Evolutionary conservation across 1,139 yeast species (phyloP), one percentile per base, ranked within the genome.

Genomic region (Yamadazyma siamensis): DNA sequence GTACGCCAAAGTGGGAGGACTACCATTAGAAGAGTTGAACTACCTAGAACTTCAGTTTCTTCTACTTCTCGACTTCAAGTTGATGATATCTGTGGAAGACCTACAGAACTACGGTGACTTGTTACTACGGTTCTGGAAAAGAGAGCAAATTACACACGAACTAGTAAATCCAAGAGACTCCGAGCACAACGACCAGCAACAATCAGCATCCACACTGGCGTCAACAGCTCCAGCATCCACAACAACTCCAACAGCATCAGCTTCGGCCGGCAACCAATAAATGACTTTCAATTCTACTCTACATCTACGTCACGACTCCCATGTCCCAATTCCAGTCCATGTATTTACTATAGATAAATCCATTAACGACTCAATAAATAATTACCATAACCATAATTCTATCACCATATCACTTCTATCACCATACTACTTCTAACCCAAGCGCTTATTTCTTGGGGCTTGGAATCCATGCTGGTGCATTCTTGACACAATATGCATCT

Each of bases 1-100:
- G 41, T 91, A 94, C 55, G 97, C 98, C 15, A 87, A 91, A 57
- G 97, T 91, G 24, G 98, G 99, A 6, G 99, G 99, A 2, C 71
- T 91, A 35, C 96, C 97, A 6, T 71, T 89, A 35, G 96, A 88
- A 36, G 99, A 91, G 53, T 71, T 91, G 50, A 91, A 94, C 53
- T 91, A 87, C 59, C 67, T 91, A 43, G 99, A 91, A 56, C 64
- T 91, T 32, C 97, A 91, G 55, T 91, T 91, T 54, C 61, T 91
- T 43, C 59, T 89, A 29, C 65, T 91, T 39, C 71, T 91, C 32
- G 96, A 91, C 58, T 91, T 91, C 58, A 77, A 81, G 50, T 69
- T 91, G 40, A 77, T 89, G 80, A 85, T 91, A 28, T 81, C 88
- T 21, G 81, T 85, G 13, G 96, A 89, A 53, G 98, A 91, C 55